Evolutionary conservation across 345 rosid genomes (phyloP), one percentile per base, ranked within the genome.

Genomic region (Reutealis trisperma): DNA sequence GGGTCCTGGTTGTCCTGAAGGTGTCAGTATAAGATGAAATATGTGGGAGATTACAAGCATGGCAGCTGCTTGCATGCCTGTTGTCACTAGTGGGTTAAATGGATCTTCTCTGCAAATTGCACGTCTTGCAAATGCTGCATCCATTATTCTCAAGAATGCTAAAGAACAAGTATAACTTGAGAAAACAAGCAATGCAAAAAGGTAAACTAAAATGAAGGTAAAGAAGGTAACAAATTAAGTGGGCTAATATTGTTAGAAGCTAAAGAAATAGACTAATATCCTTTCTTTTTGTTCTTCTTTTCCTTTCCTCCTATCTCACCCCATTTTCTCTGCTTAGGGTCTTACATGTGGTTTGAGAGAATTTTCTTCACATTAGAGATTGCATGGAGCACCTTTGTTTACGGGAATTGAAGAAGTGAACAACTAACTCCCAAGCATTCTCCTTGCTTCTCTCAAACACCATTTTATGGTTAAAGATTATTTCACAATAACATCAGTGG

Each of bases 11-110:
- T 90, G 92, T 25, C 97, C 96, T n/a, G 88, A 70, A 25, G 90
- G 88, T 77, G 91, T 92, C 83, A 95, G 84, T 74, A 89, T 68
- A 55, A 93, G 92, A 75, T 93, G 88, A 78, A 93, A 95, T 72
- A 90, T 76, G n/a, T 95, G 98, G 74, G 99, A 91, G 82, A 90
- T 83, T 47, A 95, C 97, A 58, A 95, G 94, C 72, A 95, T 92
- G 72, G 86, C 76, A 67, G 91, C 84, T 70, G 88, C 90, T 82
- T 93, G 99, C 78, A 88, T 66, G 72, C 83, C 76, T 71, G 89
- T 84, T 9, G 89, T 82, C 64, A 89, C 73, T 57, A 93, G 83
- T 13, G 99, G 99, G 79, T 95, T 95, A 80, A 93, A 85, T 55
- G 86, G 78, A 60, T 90, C 86, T 0, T 63, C 69, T 62, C 57